These are phyloP conservation scores for Morella rubra DNA, from an alignment of 306 rosid species.

Conservation along the genomic window DNA sequence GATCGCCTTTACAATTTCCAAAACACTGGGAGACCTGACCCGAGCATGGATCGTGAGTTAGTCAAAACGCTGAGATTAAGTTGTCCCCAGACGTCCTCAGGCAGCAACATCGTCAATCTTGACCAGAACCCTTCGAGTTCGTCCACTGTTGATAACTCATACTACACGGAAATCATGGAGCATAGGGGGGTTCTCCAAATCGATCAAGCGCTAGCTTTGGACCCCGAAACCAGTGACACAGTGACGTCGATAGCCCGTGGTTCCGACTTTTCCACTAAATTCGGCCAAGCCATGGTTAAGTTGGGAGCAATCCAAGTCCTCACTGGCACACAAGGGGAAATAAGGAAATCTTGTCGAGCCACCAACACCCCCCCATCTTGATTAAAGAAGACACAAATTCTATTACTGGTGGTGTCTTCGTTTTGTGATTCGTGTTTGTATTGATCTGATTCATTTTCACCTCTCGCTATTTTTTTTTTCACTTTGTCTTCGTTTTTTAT, in stretches of 20 bases:
- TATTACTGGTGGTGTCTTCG: background rate
- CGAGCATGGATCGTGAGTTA: conserved; percentile 18
- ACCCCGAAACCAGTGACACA: conserved; percentile 3
- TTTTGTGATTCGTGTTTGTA: background rate
- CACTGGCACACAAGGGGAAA: conserved; percentile 25
- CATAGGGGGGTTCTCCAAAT: conserved; percentile 40
- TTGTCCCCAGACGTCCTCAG: conserved; percentile 24
- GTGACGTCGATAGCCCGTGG: conserved; percentile 6
- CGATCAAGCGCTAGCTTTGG: conserved; percentile 37
- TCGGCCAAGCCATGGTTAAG: conserved; percentile 42
- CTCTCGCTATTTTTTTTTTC: background rate
- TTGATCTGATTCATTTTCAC: background rate
- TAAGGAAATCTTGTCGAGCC: conserved; percentile 32
- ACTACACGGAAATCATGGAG: conserved; percentile 13
- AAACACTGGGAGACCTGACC: conserved; percentile 30
- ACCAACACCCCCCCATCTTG: background rate
- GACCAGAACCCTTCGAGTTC: conserved; percentile 30
- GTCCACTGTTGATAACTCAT: conserved; percentile 24
- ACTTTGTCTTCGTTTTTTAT: background rate
- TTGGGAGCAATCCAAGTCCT: conserved; percentile 36
- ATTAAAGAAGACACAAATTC: background rate
- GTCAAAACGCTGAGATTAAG: background rate
- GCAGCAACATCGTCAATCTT: conserved; percentile 12
- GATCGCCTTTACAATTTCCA: conserved; percentile 42
- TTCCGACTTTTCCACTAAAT: conserved; percentile 9